Evolutionary conservation across 139 green algal species (phyloP).

Genomic region (Closterium sp.): DNA sequence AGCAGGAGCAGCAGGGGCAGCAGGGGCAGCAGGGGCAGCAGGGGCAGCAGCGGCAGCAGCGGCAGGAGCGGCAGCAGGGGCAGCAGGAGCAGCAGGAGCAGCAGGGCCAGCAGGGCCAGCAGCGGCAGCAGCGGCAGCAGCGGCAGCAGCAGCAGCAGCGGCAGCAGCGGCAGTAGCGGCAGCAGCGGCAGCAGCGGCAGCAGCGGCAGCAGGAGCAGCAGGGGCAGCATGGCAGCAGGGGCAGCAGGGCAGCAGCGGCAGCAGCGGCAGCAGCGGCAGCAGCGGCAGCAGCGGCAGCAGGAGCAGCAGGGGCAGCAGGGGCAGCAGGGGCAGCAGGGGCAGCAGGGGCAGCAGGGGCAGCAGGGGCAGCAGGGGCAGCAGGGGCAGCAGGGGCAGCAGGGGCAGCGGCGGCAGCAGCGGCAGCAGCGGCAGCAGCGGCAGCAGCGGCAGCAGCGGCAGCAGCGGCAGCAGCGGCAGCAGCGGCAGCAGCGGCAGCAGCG

Average conservation of each 20-base stretch:
- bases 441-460: not conserved
- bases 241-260: not conserved
- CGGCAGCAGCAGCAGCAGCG: conserved; percentile 16
- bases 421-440: not conserved
- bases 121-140: conserved; percentile 16
- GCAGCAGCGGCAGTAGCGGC: not conserved
- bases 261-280: not conserved
- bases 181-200: not conserved
- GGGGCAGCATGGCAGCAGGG: not conserved
- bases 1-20: not conserved
- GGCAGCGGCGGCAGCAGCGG: no score
- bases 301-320: not conserved
- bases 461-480: not conserved
- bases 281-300: not conserved
- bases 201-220: not conserved
- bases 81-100: no score
- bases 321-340: not conserved
- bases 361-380: not conserved
- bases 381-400: not conserved
- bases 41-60: no score
- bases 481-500: not conserved
- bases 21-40: not conserved
- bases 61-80: not conserved
- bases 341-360: not conserved
- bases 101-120: conserved; percentile 26